Evolutionary conservation across 208 protist species (phyloP).

Genomic region (Acanthamoeba lugdunensis): DNA sequence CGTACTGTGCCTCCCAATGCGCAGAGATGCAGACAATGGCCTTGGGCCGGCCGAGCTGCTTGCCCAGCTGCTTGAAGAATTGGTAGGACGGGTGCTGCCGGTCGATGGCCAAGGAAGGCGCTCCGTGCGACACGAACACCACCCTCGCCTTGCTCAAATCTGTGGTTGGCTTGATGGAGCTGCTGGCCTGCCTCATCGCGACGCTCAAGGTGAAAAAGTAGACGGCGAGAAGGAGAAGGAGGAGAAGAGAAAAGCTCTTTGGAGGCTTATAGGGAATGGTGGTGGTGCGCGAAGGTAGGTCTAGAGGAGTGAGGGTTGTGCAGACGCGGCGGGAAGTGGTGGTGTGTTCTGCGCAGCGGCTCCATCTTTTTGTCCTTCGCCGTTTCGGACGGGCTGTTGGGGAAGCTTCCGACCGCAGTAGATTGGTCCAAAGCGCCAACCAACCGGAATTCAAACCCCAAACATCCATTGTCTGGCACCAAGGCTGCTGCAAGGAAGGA

Average conservation of each 20-base stretch:
- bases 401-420: conserved; percentile 52
- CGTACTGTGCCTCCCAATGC: conserved; percentile 87
- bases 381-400: background rate
- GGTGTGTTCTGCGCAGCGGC: background rate
- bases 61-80: conserved; percentile 15
- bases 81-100: background rate
- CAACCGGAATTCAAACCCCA: no score
- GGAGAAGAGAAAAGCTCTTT: background rate
- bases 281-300: no score
- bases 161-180: background rate
- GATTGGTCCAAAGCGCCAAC: background rate
- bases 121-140: conserved; percentile 23
- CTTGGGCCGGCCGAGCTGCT: conserved; percentile 81
- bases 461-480: no score
- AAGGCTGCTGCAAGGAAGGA: no score
- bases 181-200: background rate
- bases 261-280: background rate
- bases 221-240: background rate
- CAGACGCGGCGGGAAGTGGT: background rate
- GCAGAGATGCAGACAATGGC: conserved; percentile 90
- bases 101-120: background rate
- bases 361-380: background rate
- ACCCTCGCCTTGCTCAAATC: conserved; percentile 11
- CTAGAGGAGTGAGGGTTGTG: background rate
- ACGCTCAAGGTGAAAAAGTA: background rate